Evolutionary conservation across 129 eudicot species (phyloP), one percentile per base, ranked within the genome.

Genomic region (Pittosporum tobira): DNA sequence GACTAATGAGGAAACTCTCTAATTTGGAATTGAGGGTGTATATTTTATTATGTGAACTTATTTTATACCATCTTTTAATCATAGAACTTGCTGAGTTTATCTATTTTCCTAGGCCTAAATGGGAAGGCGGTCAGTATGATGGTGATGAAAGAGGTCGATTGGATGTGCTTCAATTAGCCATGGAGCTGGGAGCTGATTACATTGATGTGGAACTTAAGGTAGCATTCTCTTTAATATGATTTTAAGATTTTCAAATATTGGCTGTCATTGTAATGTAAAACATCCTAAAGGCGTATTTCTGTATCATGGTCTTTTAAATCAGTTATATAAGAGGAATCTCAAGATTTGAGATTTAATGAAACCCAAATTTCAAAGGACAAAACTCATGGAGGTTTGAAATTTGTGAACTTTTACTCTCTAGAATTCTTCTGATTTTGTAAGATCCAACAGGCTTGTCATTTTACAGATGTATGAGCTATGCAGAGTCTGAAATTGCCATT

Each of bases 121-220:
- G 97, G 97, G 95, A 90, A 85, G 97, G 97, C 64, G 95, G 97
- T 72, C 79, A 77, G 51, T 90, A 90, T 67, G 76, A 73, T 37
- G 94, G 95, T 52, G 97, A 82, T 69, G 95, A 90, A 64, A 61
- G 63, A 48, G 73, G 77, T 69, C 85, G 97, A 57, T 69, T 79
- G 79, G 75, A 69, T 6, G 88, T 73, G 48, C 95, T 90, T 63
- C 78, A 69, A 22, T 67, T 77, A 23, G 95, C 94, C 40, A 90
- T 90, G 95, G 87, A 85, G 80, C 71, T 78, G 75, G 97, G 97
- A 65, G 97, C 93, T 59, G 97, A 90, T 80, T 80, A 90, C 71
- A 84, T 90, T 59, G 97, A 90, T 57, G 79, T 90, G 76, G 97
- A 90, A 73, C 81, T 80, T 46, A 57, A 82, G 95, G 95, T 90